Evolutionary conservation across 495 filamentous ascomycete genomes (phyloP).

Genomic region (Talaromyces borbonicus): DNA sequence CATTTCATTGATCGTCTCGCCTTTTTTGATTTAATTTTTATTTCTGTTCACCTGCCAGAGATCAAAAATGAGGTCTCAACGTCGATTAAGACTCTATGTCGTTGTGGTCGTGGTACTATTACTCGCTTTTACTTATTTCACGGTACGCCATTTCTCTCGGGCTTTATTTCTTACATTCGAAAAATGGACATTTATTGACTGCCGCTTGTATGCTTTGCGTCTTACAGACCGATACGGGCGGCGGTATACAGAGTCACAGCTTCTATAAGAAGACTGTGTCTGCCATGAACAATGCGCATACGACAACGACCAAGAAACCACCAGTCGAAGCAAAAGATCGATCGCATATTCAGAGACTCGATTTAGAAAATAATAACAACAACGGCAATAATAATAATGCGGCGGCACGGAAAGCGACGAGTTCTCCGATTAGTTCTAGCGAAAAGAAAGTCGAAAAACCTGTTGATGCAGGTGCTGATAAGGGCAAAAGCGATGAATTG

Average conservation of each 20-base stretch:
- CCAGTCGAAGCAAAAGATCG: conserved; percentile 23
- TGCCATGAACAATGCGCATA: conserved; percentile 33
- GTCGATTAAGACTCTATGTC: conserved; percentile 52
- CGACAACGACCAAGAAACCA: conserved; percentile 20
- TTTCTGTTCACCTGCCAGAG: neutral
- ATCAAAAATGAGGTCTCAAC: conserved; percentile 64
- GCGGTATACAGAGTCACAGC: conserved; percentile 34
- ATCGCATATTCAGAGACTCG: conserved; percentile 22
- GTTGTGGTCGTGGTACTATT: conserved; percentile 47
- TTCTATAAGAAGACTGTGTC: conserved; percentile 42
- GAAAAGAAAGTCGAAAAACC: conserved; percentile 42
- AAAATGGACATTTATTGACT: neutral
- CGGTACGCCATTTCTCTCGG: conserved; percentile 32
- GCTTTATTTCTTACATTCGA: neutral
- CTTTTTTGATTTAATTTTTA: neutral
- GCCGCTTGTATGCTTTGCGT: neutral
- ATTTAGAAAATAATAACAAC: conserved; percentile 9
- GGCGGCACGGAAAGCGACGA: conserved; percentile 23
- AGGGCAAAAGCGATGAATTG: conserved; percentile 18
- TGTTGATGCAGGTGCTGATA: conserved; percentile 29
- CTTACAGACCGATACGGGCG: conserved; percentile 29
- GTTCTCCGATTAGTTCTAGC: conserved; percentile 20
- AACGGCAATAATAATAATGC: conserved; percentile 1
- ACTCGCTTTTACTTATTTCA: conserved; percentile 53
- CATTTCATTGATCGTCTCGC: neutral